phyloP scores from a whole-genome alignment of 2,329 filamentous ascomycete species.

The Fusarium solani-melongenae region DNA sequence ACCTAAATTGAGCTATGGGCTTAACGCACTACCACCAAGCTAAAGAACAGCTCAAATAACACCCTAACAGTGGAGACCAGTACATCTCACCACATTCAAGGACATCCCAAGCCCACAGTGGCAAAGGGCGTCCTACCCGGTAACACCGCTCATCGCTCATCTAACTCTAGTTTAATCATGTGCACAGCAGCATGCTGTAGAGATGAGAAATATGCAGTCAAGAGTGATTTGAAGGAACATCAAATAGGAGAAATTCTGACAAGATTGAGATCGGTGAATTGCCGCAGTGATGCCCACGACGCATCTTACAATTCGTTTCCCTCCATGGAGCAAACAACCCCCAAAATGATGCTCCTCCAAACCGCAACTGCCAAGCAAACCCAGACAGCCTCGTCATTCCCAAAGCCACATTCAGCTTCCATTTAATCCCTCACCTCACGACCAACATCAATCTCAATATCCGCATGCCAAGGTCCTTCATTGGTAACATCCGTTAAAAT shows the following conservation, averaged over 20 bases:
- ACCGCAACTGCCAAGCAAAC: neutral
- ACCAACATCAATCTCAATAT: neutral
- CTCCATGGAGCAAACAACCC: neutral
- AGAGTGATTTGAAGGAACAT: neutral
- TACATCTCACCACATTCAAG: neutral
- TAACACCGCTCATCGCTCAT: neutral
- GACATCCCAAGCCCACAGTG: neutral
- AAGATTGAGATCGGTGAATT: neutral
- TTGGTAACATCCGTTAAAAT: neutral
- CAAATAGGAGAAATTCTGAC: neutral
- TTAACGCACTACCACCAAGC: neutral
- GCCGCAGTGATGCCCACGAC: neutral
- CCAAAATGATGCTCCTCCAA: neutral
- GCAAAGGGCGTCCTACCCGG: neutral
- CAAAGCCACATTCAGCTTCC: neutral
- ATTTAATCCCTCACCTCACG: neutral
- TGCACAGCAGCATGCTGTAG: neutral
- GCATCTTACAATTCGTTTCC: neutral
- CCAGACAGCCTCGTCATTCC: neutral
- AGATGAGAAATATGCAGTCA: neutral
- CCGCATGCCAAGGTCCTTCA: neutral
- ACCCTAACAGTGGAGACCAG: neutral
- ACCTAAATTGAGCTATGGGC: neutral
- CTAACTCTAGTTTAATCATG: neutral
- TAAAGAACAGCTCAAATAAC: neutral